These are phyloP conservation scores for Ramichloridium luteum DNA, from an alignment of 2,329 filamentous ascomycete species.

Conservation along the genomic window DNA sequence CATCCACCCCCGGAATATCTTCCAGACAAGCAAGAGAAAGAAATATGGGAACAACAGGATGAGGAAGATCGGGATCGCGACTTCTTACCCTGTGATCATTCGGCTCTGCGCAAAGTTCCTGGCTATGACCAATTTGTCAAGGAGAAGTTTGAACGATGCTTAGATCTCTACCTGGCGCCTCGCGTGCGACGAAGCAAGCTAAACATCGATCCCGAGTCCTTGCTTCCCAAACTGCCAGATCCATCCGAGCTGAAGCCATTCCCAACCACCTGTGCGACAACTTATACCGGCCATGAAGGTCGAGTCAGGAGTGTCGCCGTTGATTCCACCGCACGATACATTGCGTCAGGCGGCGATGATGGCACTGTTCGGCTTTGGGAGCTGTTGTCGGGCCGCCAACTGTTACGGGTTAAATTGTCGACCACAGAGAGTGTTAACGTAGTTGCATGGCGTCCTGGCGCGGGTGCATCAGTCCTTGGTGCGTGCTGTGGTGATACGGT, in stretches of 20 bases:
- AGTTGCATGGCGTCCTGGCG: constrained; percentile 79
- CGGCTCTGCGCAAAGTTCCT: constrained; percentile 78
- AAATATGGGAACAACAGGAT: constrained; percentile 73
- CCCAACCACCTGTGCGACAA: constrained; percentile 75
- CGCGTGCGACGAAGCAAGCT: constrained; percentile 84
- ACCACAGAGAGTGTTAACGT: constrained; percentile 68
- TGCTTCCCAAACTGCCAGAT: constrained; percentile 83
- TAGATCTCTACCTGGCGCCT: constrained; percentile 91
- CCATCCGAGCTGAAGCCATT: constrained; percentile 92
- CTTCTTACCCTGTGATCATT: constrained; percentile 71
- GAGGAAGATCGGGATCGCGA: constrained; percentile 85
- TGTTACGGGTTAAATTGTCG: constrained; percentile 72
- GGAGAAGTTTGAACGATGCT: constrained; percentile 87
- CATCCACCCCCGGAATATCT: constrained; percentile 93
- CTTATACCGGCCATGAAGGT: constrained; percentile 80
- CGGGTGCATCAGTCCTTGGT: constrained; percentile 68
- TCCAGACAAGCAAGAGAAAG: constrained; percentile 70
- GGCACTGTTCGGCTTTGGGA: constrained; percentile 88
- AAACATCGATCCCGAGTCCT: constrained; percentile 88
- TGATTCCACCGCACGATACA: constrained; percentile 71
- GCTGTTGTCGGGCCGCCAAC: constrained; percentile 68
- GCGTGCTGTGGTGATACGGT: constrained; percentile 76
- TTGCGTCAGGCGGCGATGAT: constrained; percentile 90
- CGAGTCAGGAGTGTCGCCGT: constrained; percentile 74
- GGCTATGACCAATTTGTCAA: constrained; percentile 85